These are phyloP conservation scores for Cladosporium halotolerans DNA, from an alignment of 2,329 filamentous ascomycete species.

Conservation along the genomic window DNA sequence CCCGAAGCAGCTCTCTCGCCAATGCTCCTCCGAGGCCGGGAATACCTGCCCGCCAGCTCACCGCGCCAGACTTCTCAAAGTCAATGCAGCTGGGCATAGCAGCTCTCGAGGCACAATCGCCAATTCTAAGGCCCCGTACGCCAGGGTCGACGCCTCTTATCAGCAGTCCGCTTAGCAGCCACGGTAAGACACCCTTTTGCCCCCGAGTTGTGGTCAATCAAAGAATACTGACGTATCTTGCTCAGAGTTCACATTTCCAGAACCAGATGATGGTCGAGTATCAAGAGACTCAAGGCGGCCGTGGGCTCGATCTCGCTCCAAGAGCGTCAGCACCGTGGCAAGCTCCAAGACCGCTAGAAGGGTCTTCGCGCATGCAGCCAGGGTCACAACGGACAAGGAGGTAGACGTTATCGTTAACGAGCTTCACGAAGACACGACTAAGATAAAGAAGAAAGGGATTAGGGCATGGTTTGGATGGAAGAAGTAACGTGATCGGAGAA, in stretches of 20 bases:
- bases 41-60: neutral
- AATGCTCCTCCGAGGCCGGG: neutral
- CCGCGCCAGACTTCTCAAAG: neutral
- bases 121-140: neutral
- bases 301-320: neutral
- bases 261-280: neutral
- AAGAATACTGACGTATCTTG: neutral
- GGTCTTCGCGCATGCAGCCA: slow-evolving; percentile 26
- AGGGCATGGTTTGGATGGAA: slow-evolving; percentile 22
- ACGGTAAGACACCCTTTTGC: slow-evolving; percentile 17
- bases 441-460: slow-evolving; percentile 26
- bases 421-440: neutral
- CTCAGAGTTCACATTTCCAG: slow-evolving; percentile 20
- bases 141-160: slow-evolving; percentile 4
- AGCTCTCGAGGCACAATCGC: neutral
- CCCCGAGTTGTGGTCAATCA: too few species aligned
- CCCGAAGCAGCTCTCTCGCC: neutral
- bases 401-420: neutral
- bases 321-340: neutral
- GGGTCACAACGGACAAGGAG: neutral
- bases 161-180: slow-evolving; percentile 20
- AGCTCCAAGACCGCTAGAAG: slow-evolving; percentile 10
- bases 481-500: slow-evolving; percentile 9
- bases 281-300: neutral
- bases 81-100: neutral